Percentiles rank a stretch among this genome's conserved stretches.
Conservation (phyloP, 2,329 filamentous ascomycete species). For the Diaporthe amygdali region DNA sequence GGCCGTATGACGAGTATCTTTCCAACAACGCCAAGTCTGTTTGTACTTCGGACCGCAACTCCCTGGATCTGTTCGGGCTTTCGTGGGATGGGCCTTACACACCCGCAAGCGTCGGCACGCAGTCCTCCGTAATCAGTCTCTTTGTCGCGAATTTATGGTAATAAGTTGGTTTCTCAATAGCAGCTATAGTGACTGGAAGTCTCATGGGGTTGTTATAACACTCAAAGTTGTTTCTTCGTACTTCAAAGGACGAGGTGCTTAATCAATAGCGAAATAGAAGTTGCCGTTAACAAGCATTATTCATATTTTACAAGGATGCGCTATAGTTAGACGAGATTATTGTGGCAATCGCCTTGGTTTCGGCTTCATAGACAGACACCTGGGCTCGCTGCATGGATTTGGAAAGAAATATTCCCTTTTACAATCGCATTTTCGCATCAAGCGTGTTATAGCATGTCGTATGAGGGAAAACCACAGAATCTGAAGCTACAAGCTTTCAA, state of each 20-base stretch:
- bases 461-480: too few relatives aligned
- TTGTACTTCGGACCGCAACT: conserved; percentile 23
- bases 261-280: neutral
- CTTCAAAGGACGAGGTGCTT: neutral
- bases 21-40: conserved; percentile 29
- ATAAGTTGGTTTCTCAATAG: neutral
- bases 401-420: too few relatives aligned
- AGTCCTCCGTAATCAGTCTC: conserved; percentile 23
- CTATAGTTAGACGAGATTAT: too few relatives aligned
- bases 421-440: too few relatives aligned
- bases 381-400: too few relatives aligned
- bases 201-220: neutral
- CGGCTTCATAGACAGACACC: too few relatives aligned
- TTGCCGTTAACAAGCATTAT: neutral
- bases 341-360: too few relatives aligned
- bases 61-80: conserved; percentile 29
- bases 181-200: neutral
- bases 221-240: neutral
- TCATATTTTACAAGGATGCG: too few relatives aligned
- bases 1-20: conserved; percentile 30
- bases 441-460: too few relatives aligned
- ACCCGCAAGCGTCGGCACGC: conserved; percentile 19
- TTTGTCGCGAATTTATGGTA: conserved; percentile 23
- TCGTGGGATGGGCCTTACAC: conserved; percentile 32
- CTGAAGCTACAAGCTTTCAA: too few relatives aligned